These are phyloP conservation scores for Beauveria pseudobassiana DNA, from an alignment of 2,329 filamentous ascomycete genomes.

Conservation along the genomic window DNA sequence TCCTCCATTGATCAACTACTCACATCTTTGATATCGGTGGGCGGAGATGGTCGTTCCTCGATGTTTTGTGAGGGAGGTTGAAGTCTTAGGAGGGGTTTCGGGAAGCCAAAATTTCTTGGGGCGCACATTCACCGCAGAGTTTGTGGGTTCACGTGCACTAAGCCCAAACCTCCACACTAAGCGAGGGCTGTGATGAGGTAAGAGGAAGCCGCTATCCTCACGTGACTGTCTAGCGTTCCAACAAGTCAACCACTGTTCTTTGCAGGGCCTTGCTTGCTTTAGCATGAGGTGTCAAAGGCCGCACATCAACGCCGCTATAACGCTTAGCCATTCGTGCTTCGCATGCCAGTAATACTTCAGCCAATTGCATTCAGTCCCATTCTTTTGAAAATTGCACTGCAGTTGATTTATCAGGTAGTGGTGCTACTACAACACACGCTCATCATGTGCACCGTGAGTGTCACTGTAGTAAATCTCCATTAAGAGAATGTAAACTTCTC, in stretches of 20 bases:
- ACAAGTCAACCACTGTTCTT: no score
- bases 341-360: not conserved
- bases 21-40: conserved; percentile 38
- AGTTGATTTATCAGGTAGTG: not conserved
- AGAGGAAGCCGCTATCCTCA: conserved; percentile 14
- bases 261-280: not conserved
- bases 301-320: not conserved
- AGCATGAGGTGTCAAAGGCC: not conserved
- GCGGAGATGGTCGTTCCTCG: conserved; percentile 35
- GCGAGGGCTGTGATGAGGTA: conserved; percentile 32
- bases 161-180: conserved; percentile 26
- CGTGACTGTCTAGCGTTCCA: conserved; percentile 15
- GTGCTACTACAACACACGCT: no score
- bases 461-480: no score
- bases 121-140: conserved; percentile 29
- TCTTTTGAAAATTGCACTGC: not conserved
- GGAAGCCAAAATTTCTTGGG: conserved; percentile 32
- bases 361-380: not conserved
- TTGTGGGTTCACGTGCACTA: conserved; percentile 37
- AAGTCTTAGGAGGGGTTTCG: conserved; percentile 31
- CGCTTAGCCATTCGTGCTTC: no score
- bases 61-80: conserved; percentile 28
- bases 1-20: conserved; percentile 20
- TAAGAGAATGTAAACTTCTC: no score
- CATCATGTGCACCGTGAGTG: no score